Base-by-base conservation (phyloP, 768 basidiomycete species). In the Mycena polygramma region DNA sequence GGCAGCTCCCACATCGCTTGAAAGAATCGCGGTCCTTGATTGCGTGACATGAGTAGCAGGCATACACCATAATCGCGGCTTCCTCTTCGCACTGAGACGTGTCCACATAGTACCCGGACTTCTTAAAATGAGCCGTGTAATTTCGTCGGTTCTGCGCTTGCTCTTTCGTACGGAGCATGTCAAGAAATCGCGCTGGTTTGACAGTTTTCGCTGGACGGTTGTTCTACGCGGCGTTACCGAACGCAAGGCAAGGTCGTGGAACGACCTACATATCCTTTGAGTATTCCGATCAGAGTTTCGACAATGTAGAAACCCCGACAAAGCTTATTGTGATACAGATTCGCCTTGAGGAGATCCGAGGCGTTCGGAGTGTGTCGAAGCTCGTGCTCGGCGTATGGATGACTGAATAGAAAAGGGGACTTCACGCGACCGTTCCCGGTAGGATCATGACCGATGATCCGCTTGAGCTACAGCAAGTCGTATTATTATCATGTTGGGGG, bases 341-440 rank as follows among this genome's bases (percentile, higher is more conserved):
- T 20, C 2, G 65, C 65, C 48, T 52, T 66, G 22, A 59, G 11
- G 5, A 52, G 15, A 49, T 66, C 65, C 14, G 65, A 26, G 2
- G 65, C 57, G 10, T 11, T 49, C 0, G 58, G 48, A 1, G 57
- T 41, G 57, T 22, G 43, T 35, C 65, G 65, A 22, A 19, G 20
- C 11, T 66, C 35, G 26, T 59, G 57, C 20, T 66, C 57, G 14
- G 45, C 20, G 39, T 45, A 48, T 1, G 62, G 69, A n/a, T 65
- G 57, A 11, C 19, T n/a, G 49, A 70, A 60, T 30, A 64, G 37
- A 14, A 63, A 70, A 24, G 66, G 35, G 5, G 54, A 37, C 51
- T 70, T 51, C 19, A 70, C 63, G 35, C 63, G 64, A n/a, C 57
- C 20, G 24, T 60, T 66, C 2, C 68, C 57, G 7, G 63, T 60